A percentile compares a stretch with the other conserved stretches of the same genome.
These are phyloP conservation scores for Saxispiralis lemnorum DNA, from an alignment of 495 filamentous ascomycete species.

Conservation along the genomic window DNA sequence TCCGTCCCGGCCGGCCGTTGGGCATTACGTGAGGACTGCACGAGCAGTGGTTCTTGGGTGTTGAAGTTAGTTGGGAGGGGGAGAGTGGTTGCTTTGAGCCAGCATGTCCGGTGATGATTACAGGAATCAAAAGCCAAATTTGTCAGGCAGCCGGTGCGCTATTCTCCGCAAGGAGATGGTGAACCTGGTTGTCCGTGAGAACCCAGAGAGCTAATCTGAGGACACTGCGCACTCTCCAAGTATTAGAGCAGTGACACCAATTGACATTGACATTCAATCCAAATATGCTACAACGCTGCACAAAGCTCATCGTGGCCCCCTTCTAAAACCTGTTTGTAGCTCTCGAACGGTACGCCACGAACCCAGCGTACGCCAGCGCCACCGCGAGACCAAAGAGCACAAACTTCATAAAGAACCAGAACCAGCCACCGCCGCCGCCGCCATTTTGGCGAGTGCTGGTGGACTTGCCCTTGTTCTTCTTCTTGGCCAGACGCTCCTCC, in stretches of 20 bases:
- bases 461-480: constrained; percentile 18
- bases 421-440: constrained; percentile 48
- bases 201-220: constrained; percentile 44
- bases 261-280: background rate
- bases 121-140: constrained; percentile 38
- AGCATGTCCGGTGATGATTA: constrained; percentile 31
- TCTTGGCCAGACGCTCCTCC: constrained; percentile 25
- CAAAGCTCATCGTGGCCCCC: background rate
- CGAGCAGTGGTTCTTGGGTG: constrained; percentile 6
- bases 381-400: constrained; percentile 53
- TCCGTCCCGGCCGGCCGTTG: constrained; percentile 4
- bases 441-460: background rate
- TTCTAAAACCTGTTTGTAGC: constrained; percentile 62
- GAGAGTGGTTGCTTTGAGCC: background rate
- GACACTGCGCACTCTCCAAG: constrained; percentile 7
- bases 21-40: constrained; percentile 1
- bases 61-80: background rate
- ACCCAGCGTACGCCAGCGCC: constrained; percentile 66
- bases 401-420: constrained; percentile 80
- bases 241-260: background rate
- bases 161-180: constrained; percentile 10
- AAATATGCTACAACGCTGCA: constrained; percentile 13
- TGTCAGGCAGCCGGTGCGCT: constrained; percentile 31
- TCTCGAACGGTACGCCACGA: constrained; percentile 58
- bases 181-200: constrained; percentile 32